These are phyloP conservation scores for Parathielavia hyrcaniae DNA, from an alignment of 495 filamentous ascomycete genomes.

Conservation along the genomic window DNA sequence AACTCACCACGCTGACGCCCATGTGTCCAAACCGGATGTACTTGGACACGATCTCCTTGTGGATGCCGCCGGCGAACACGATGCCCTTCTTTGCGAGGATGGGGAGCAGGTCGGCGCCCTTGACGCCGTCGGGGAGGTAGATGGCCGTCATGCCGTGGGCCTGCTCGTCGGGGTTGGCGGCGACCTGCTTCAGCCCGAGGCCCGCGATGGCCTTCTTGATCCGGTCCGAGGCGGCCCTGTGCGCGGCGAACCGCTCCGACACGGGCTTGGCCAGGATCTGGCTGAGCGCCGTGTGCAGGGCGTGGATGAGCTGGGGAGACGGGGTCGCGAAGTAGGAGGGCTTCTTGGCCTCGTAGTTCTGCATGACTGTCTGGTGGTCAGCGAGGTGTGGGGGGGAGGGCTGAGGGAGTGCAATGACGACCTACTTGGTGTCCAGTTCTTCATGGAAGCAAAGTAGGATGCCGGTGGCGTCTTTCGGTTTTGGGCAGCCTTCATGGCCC, in stretches of 20 bases:
- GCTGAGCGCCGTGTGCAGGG: slow-evolving; percentile 83
- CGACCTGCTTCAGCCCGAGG: slow-evolving; percentile 80
- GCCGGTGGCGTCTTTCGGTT: slow-evolving; percentile 68
- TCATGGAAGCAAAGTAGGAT: slow-evolving; percentile 90
- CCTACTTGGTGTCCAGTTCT: slow-evolving; percentile 89
- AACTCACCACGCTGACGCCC: slow-evolving; percentile 82
- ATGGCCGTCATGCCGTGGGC: slow-evolving; percentile 97
- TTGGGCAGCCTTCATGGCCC: slow-evolving; percentile 78
- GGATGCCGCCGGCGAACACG: slow-evolving; percentile 88
- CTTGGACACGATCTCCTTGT: slow-evolving; percentile 64
- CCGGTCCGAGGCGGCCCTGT: slow-evolving; percentile 67
- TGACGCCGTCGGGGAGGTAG: slow-evolving; percentile 79
- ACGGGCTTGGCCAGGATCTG: slow-evolving; percentile 78
- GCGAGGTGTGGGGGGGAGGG: not conserved
- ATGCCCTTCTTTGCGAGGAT: slow-evolving; percentile 84
- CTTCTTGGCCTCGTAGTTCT: slow-evolving; percentile 96
- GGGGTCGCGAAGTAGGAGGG: slow-evolving; percentile 97
- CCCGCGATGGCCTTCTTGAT: slow-evolving; percentile 75
- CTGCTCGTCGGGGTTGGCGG: slow-evolving; percentile 77
- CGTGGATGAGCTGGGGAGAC: slow-evolving; percentile 86
- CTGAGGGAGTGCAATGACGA: no score
- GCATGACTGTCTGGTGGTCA: slow-evolving; percentile 59
- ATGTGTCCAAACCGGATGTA: slow-evolving; percentile 77
- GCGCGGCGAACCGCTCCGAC: slow-evolving; percentile 69
- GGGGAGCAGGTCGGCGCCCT: slow-evolving; percentile 74